Conservation (phyloP, 352 stramenopile species). For the Phytophthora fragariae region DNA sequence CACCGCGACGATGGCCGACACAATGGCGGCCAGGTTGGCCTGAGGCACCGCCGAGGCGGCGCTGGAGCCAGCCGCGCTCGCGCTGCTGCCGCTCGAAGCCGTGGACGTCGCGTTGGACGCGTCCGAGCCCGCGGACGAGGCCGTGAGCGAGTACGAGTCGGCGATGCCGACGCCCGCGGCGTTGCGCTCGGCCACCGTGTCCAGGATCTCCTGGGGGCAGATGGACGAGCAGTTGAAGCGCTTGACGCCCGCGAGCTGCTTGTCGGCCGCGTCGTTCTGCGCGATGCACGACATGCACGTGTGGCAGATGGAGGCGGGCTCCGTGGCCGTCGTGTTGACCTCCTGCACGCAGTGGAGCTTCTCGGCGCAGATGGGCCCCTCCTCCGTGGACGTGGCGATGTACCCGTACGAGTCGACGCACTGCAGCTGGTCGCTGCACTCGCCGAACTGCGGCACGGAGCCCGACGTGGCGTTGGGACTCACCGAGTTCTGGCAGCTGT, state of each 20-base stretch:
- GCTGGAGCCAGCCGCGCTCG: conserved; percentile 13
- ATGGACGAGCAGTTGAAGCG: too few relatives aligned
- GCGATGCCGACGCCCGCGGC: conserved; percentile 61
- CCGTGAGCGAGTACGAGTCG: conserved; percentile 51
- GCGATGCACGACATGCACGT: not conserved
- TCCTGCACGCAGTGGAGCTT: too few relatives aligned
- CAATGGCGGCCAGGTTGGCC: conserved; percentile 21
- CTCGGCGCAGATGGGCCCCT: too few relatives aligned
- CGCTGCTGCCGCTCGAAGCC: conserved; percentile 28
- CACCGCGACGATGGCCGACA: conserved; percentile 26
- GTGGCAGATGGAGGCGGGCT: too few relatives aligned
- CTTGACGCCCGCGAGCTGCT: too few relatives aligned
- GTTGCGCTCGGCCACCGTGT: conserved; percentile 69
- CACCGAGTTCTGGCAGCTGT: conserved; percentile 62
- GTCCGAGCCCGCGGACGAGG: conserved; percentile 30
- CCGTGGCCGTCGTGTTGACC: too few relatives aligned
- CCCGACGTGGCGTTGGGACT: conserved; percentile 32
- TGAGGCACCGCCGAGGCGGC: conserved; percentile 17
- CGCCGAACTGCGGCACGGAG: too few relatives aligned
- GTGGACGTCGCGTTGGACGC: conserved; percentile 25
- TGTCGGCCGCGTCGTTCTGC: too few relatives aligned
- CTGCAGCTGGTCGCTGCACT: too few relatives aligned
- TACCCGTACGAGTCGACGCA: too few relatives aligned
- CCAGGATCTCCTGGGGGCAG: conserved; percentile 19
- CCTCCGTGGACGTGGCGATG: too few relatives aligned